Evolutionary conservation across 495 filamentous ascomycete genomes (phyloP).

Genomic region (Neurospora terricola): DNA sequence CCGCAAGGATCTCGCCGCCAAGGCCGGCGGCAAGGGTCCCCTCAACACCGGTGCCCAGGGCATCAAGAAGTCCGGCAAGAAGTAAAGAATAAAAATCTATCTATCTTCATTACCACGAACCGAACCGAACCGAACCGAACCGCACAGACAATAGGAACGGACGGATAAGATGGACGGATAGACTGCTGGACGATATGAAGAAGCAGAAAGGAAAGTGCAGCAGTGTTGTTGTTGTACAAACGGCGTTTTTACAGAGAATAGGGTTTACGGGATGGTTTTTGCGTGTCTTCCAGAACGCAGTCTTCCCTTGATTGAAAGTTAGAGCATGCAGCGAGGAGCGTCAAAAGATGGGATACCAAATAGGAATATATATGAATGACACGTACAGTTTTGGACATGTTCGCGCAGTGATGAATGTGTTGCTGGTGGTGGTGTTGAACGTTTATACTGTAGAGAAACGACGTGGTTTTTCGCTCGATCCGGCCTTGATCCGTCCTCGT

Average conservation of each 20-base stretch:
- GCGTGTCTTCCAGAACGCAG: background rate
- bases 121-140: background rate
- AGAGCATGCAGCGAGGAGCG: background rate
- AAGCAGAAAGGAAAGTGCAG: background rate
- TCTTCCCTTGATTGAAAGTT: background rate
- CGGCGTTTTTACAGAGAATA: background rate
- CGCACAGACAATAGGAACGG: background rate
- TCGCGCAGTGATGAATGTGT: background rate
- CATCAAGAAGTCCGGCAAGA: conserved; percentile 90
- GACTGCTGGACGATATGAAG: background rate
- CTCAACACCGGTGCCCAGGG: conserved; percentile 66
- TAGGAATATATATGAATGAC: background rate
- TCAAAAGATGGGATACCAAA: background rate
- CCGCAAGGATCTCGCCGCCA: conserved; percentile 60
- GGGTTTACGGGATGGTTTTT: background rate
- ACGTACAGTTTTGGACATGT: background rate
- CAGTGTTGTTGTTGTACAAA: background rate
- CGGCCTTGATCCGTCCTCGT: background rate
- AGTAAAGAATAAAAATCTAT: conserved; percentile 34
- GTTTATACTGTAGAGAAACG: background rate
- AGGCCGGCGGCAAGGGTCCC: conserved; percentile 48
- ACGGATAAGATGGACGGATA: background rate
- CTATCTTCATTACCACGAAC: background rate
- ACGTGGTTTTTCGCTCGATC: background rate
- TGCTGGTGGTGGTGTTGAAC: background rate